Evolutionary conservation across 1,284 basidiomycete genomes (phyloP), one percentile per base, ranked within the genome.

Genomic region (Rhodotorula sp.): DNA sequence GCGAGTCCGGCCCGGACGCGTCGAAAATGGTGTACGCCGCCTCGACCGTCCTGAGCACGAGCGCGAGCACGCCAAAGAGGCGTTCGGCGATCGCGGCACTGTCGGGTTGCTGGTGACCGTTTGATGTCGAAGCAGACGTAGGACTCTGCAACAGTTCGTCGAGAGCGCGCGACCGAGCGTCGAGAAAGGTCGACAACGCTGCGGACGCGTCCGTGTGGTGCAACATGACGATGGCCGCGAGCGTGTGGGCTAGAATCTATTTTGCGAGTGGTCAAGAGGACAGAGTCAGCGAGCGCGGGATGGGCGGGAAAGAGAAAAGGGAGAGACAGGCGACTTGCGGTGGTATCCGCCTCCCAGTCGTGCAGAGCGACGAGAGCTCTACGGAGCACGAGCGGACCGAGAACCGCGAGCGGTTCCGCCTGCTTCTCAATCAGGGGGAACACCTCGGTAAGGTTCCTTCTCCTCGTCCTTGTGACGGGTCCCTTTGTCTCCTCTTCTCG

Each of bases 351-450:
- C 5, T 75, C 71, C 69, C 72, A 73, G 3, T n/a, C 44, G 5
- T 49, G 48, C 59, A 78, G 51, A 26, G 73, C 69, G 4, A 44
- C 60, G 15, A 54, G 60, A 7, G 77, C 76, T 17, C 74, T 48
- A 44, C 68, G 58, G 33, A 69, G 37, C 22, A 78, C 73, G 26
- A 74, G 56, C 0, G 69, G 65, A 3, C 67, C 58, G 24, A 78
- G 58, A n/a, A 60, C 48, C 3, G 66, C 63, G 29, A 78, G 60
- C 17, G 61, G 64, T 33, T 78, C 76, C 58, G 66, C 70, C 60
- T 77, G 76, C 55, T 71, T 70, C 51, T 74, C 74, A n/a, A 77
- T 71, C 33, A 78, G 71, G 6, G 77, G 77, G 60, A 78, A 78
- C 22, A 69, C 63, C 10, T 68, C 71, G 29, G 24, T 44, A 6